A percentile compares a stretch with the other conserved stretches of the same genome.
phyloP scores from a whole-genome alignment of 306 rosid species.

The Alnus rubra region DNA sequence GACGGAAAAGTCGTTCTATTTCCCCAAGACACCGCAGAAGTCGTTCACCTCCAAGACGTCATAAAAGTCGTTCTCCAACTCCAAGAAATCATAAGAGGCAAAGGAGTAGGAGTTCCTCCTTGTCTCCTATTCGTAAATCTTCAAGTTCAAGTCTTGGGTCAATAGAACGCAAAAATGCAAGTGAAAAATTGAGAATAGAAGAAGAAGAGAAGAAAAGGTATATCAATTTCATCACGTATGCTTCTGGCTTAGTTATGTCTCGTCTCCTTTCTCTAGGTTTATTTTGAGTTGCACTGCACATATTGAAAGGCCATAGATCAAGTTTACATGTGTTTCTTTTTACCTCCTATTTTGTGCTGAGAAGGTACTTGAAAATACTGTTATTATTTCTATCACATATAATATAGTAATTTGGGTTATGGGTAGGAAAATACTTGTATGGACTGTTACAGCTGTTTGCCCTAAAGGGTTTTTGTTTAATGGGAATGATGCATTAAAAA shows the following conservation, averaged over 20 bases:
- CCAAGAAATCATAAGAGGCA: conserved; percentile 65
- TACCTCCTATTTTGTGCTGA: background rate
- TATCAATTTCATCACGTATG: conserved; percentile 24
- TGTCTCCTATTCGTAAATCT: conserved; percentile 68
- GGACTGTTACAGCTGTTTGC: background rate
- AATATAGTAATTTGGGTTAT: background rate
- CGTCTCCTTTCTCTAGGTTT: background rate
- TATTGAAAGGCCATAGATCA: background rate
- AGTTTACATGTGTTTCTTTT: background rate
- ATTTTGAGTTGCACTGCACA: background rate
- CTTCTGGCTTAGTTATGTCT: conserved; percentile 25
- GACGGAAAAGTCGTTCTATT: conserved; percentile 78
- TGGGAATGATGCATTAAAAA: background rate
- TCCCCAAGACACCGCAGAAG: conserved; percentile 57
- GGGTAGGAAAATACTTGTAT: background rate
- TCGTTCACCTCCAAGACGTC: conserved; percentile 50
- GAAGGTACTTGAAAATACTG: background rate
- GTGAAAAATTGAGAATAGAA: conserved; percentile 79
- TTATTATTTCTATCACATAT: background rate
- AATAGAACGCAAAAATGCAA: conserved; percentile 66
- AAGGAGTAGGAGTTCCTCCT: conserved; percentile 82
- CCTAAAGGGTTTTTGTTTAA: background rate
- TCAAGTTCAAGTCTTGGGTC: conserved; percentile 79
- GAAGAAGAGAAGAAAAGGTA: conserved; percentile 95
- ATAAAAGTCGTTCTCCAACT: conserved; percentile 47